phyloP scores from a whole-genome alignment of 495 filamentous ascomycete genomes.

The Alectoria sarmentosa region DNA sequence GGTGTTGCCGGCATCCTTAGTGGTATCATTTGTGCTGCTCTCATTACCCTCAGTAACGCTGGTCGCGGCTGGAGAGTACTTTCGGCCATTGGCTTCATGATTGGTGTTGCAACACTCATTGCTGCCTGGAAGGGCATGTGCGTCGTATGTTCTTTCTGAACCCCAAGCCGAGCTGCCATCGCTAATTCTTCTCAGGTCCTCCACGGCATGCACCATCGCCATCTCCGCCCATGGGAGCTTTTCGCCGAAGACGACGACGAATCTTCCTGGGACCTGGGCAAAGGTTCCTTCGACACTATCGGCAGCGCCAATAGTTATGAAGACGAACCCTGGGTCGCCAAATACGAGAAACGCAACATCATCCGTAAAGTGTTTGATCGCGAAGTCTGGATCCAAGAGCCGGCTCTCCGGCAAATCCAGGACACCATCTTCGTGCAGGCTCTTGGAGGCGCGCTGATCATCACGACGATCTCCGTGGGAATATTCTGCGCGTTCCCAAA shows the following conservation, averaged over 20 bases:
- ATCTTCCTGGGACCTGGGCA: constrained; percentile 31
- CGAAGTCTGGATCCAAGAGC: constrained; percentile 69
- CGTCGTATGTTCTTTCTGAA: constrained; percentile 40
- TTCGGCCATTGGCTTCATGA: constrained; percentile 51
- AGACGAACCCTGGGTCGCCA: constrained; percentile 66
- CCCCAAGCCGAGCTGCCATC: background rate
- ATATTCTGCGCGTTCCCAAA: constrained; percentile 44
- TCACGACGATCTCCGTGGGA: constrained; percentile 34
- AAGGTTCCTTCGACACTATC: constrained; percentile 46
- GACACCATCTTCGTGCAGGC: constrained; percentile 66
- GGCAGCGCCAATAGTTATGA: constrained; percentile 59
- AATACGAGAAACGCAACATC: constrained; percentile 56
- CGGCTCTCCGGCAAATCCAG: constrained; percentile 66
- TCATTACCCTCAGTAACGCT: constrained; percentile 54
- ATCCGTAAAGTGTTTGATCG: constrained; percentile 68
- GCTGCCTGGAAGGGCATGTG: constrained; percentile 72
- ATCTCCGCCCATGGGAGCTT: constrained; percentile 73
- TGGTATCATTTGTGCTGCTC: constrained; percentile 44
- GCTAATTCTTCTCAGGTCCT: constrained; percentile 36
- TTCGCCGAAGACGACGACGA: constrained; percentile 39
- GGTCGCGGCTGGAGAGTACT: constrained; percentile 55
- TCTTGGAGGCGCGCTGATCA: constrained; percentile 35
- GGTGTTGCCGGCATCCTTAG: constrained; percentile 46
- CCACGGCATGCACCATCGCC: constrained; percentile 67
- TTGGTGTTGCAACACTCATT: constrained; percentile 62